Conservation (phyloP, 2,329 filamentous ascomycete genomes). For the Arthrinium phaeospermum region DNA sequence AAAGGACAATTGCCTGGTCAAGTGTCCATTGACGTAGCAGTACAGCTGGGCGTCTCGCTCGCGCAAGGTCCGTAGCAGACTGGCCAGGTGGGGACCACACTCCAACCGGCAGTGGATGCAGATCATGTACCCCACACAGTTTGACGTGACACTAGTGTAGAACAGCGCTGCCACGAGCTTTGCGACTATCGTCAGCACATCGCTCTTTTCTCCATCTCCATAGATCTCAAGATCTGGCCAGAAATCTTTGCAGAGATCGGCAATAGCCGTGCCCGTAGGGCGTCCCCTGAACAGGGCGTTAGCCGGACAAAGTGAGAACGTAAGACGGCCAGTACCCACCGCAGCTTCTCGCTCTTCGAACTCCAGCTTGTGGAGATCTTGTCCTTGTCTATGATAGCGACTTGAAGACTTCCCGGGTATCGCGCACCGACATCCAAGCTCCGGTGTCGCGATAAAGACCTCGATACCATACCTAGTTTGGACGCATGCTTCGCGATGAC, state of each 20-base stretch:
- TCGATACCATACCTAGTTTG: neutral
- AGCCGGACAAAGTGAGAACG: too few species aligned
- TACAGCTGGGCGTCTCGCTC: neutral
- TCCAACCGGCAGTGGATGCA: neutral
- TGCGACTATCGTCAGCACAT: neutral
- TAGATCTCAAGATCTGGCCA: neutral
- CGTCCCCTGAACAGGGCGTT: too few species aligned
- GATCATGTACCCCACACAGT: neutral
- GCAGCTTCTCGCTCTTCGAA: neutral
- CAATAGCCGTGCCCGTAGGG: too few species aligned
- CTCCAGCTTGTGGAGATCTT: conserved; percentile 1
- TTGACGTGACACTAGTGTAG: neutral
- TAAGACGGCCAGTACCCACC: too few species aligned
- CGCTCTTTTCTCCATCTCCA: neutral
- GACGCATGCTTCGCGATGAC: conserved; percentile 3
- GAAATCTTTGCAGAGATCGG: neutral
- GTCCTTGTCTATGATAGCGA: neutral
- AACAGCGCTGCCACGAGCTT: neutral
- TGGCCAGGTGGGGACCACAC: neutral
- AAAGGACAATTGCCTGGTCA: neutral
- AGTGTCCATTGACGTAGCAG: neutral
- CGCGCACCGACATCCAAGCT: neutral
- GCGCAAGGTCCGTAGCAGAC: neutral
- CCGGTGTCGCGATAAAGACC: too few species aligned
- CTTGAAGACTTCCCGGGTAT: neutral